phyloP scores from a whole-genome alignment of 192 early-diverging fungal species.

The Linnemannia elongata region DNA sequence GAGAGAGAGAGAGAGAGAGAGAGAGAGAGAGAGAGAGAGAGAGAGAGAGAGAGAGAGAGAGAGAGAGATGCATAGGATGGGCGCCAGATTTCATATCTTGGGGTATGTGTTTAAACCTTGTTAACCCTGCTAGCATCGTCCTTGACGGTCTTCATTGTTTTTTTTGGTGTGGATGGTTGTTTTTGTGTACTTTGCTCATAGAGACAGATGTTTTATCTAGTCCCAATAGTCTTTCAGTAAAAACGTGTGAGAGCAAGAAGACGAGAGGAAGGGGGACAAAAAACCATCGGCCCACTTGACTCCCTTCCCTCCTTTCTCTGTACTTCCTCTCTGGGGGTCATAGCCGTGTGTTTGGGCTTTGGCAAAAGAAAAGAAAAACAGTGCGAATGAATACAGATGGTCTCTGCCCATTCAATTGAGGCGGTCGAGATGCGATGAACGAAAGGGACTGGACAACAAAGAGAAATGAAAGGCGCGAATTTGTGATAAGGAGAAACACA shows the following conservation, averaged over 20 bases:
- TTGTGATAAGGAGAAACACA: constrained; percentile 4
- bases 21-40: neutral
- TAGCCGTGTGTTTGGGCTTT: constrained; percentile 3
- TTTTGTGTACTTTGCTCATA: constrained; percentile 6
- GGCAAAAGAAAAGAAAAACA: neutral
- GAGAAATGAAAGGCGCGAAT: neutral
- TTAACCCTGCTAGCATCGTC: neutral
- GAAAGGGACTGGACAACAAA: too few species aligned
- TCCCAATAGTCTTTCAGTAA: neutral
- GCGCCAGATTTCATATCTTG: constrained; percentile 9
- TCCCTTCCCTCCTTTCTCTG: neutral
- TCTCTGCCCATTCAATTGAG: neutral
- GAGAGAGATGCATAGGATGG: neutral
- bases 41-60: neutral
- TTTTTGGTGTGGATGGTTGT: neutral
- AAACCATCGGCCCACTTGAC: neutral
- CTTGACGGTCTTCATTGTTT: neutral
- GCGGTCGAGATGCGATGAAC: neutral
- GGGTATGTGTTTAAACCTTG: neutral
- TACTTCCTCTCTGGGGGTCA: neutral
- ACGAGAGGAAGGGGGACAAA: neutral
- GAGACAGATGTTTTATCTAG: neutral
- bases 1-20: neutral
- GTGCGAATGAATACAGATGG: constrained; percentile 4
- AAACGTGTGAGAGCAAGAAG: neutral